These are phyloP conservation scores for Mycena amicta DNA, from an alignment of 768 basidiomycete genomes.

Conservation along the genomic window DNA sequence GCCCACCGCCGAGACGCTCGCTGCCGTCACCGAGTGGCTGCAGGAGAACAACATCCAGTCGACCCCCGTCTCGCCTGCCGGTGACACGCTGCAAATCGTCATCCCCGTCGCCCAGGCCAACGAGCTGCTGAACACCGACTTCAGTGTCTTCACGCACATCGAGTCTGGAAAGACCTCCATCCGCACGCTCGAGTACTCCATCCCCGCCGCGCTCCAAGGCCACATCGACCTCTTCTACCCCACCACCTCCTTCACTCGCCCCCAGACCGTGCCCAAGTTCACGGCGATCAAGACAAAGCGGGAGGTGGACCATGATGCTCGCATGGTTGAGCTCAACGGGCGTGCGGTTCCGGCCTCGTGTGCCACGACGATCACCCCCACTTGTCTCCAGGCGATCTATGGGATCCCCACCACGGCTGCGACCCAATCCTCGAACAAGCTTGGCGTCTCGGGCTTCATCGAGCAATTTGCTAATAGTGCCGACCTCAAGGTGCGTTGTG, in stretches of 20 bases:
- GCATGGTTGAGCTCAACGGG: too few species aligned
- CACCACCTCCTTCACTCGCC: slow-evolving; percentile 20
- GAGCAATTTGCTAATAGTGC: slow-evolving; percentile 17
- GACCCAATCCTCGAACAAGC: slow-evolving; percentile 16
- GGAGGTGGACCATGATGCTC: too few species aligned
- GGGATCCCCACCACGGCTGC: slow-evolving; percentile 24
- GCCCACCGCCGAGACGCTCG: slow-evolving; percentile 35
- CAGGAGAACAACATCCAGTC: slow-evolving; percentile 33
- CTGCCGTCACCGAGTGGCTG: slow-evolving; percentile 39
- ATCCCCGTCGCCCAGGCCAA: slow-evolving; percentile 27
- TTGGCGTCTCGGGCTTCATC: slow-evolving; percentile 23
- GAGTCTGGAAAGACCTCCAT: slow-evolving; percentile 13
- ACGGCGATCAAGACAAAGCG: not conserved
- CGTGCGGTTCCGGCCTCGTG: not conserved
- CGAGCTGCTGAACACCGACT: slow-evolving; percentile 22
- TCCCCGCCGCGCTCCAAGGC: slow-evolving; percentile 20
- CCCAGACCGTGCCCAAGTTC: slow-evolving; percentile 3
- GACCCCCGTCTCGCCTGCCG: slow-evolving; percentile 19
- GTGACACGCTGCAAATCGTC: slow-evolving; percentile 24
- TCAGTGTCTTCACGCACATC: slow-evolving; percentile 16
- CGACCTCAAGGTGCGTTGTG: too few species aligned
- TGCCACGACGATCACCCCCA: not conserved
- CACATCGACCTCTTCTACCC: slow-evolving; percentile 28
- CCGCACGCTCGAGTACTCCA: slow-evolving; percentile 27
- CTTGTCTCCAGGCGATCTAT: slow-evolving; percentile 23